Conservation (phyloP, 257 asterid genomes). For the Mentha longifolia region DNA sequence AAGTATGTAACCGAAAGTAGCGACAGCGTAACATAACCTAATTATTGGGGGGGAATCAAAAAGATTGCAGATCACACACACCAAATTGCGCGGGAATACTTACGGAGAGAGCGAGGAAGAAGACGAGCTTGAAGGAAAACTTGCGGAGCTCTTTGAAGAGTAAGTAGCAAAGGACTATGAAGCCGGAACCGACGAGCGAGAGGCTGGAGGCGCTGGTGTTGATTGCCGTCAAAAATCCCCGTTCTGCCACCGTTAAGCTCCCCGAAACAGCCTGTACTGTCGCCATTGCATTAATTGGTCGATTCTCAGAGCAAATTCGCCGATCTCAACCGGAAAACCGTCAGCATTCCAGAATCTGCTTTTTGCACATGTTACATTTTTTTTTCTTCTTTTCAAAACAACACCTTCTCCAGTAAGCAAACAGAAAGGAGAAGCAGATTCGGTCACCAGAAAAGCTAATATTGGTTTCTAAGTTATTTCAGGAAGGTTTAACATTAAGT, state of each 20-base stretch:
- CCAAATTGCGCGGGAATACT: conserved; percentile 22
- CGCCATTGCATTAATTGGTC: conserved; percentile 56
- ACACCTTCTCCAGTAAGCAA: conserved; percentile 12
- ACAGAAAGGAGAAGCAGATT: neutral
- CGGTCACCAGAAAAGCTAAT: too few species aligned
- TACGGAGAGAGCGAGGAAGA: conserved; percentile 97
- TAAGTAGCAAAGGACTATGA: conserved; percentile 90
- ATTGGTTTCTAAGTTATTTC: too few species aligned
- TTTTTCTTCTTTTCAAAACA: neutral
- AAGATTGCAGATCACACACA: neutral
- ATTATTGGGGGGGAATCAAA: neutral
- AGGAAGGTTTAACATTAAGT: too few species aligned
- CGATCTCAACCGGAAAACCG: conserved; percentile 29
- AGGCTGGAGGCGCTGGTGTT: conserved; percentile 86
- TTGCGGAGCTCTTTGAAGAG: conserved; percentile 93
- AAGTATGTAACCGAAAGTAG: conserved; percentile 8
- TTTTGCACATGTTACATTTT: conserved; percentile 8
- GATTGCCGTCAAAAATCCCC: conserved; percentile 67
- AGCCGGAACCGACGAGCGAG: conserved; percentile 88
- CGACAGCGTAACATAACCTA: conserved; percentile 23
- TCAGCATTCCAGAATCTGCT: conserved; percentile 20
- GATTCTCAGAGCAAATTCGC: conserved; percentile 6
- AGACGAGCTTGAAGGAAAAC: conserved; percentile 98
- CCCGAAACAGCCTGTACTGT: conserved; percentile 82
- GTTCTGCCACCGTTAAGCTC: conserved; percentile 71